Conservation (phyloP, 345 rosid genomes). For the Acer saccharum region DNA sequence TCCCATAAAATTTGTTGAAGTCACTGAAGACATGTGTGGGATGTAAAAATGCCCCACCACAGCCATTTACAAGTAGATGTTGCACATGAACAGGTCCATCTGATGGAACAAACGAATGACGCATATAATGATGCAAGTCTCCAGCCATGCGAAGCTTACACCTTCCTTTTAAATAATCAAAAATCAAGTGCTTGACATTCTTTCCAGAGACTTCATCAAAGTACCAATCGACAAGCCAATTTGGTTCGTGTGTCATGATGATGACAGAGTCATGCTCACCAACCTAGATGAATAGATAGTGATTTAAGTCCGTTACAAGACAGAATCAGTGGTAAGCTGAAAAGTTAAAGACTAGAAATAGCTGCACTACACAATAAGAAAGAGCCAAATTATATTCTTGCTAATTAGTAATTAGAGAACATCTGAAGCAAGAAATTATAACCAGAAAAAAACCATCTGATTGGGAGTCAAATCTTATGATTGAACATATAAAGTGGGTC, state of each 20-base stretch:
- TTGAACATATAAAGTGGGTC: background rate
- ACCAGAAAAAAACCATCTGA: background rate
- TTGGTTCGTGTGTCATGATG: conserved; percentile 92
- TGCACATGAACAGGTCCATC: conserved; percentile 75
- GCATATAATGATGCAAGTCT: conserved; percentile 98
- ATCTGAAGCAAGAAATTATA: conserved; percentile 1
- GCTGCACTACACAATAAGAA: background rate
- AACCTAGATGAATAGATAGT: conserved; percentile 47
- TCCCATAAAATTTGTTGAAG: conserved; percentile 62
- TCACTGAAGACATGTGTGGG: conserved; percentile 93
- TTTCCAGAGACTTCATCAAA: conserved; percentile 76
- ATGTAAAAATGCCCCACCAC: conserved; percentile 98
- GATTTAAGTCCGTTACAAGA: background rate
- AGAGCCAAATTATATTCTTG: background rate
- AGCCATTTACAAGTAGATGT: conserved; percentile 94
- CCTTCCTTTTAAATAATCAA: conserved; percentile 83
- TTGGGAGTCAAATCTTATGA: background rate
- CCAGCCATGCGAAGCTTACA: conserved; percentile 96
- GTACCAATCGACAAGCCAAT: conserved; percentile 99
- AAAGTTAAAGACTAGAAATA: background rate
- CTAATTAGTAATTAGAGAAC: background rate
- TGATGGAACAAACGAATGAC: conserved; percentile 80
- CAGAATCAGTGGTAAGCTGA: background rate
- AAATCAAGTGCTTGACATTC: conserved; percentile 78
- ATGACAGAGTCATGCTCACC: conserved; percentile 77